Conservation (phyloP, 163 green algal species). For the Volvox carteri region DNA sequence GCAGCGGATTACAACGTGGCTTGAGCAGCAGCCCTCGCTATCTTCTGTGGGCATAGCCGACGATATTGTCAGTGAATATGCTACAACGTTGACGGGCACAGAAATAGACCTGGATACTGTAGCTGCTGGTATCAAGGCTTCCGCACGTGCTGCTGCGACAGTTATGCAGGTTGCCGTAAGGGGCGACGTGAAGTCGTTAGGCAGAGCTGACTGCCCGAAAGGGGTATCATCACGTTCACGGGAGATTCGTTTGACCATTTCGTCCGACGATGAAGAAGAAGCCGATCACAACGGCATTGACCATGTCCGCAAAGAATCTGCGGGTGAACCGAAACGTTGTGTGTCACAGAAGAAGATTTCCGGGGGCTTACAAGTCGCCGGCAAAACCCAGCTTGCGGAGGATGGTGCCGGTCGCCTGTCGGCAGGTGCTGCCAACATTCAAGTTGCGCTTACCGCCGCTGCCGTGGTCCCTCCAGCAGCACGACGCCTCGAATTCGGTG, state of each 20-base stretch:
- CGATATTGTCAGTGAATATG: conserved; percentile 39
- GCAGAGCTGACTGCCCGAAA: neutral
- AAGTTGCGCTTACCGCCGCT: neutral
- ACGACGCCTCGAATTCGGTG: conserved; percentile 17
- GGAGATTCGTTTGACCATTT: neutral
- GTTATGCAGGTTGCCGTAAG: neutral
- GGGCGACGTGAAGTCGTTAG: neutral
- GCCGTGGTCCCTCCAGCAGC: neutral
- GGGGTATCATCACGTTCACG: neutral
- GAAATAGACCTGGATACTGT: neutral
- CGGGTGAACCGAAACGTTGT: too few species aligned
- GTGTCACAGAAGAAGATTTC: neutral
- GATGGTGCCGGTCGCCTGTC: neutral
- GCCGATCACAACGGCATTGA: too few species aligned
- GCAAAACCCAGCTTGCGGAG: neutral
- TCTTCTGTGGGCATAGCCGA: conserved; percentile 17
- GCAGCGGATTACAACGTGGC: conserved; percentile 40
- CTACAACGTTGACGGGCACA: neutral
- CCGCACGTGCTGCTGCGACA: neutral
- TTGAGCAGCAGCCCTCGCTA: conserved; percentile 49
- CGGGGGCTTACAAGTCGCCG: neutral
- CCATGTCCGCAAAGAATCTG: too few species aligned
- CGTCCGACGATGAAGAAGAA: conserved; percentile 34
- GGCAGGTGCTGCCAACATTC: neutral
- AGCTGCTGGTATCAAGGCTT: neutral